A percentile compares a stretch with the other conserved stretches of the same genome.
These are phyloP conservation scores for Septoria linicola DNA, from an alignment of 2,329 filamentous ascomycete species.

Conservation along the genomic window DNA sequence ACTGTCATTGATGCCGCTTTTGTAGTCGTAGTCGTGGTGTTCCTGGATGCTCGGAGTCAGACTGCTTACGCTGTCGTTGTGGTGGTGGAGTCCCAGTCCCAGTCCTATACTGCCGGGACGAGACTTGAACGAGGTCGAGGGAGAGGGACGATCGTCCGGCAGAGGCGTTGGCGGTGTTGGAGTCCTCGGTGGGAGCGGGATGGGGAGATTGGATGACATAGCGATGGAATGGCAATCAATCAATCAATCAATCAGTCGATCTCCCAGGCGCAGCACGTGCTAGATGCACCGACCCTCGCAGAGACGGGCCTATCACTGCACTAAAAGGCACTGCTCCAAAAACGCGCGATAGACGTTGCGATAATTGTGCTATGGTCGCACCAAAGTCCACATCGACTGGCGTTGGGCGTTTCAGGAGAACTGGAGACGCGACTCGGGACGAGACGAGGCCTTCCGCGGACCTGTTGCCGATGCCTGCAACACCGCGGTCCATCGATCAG, in stretches of 20 bases:
- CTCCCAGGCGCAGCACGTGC: no score
- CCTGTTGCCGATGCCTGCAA: no score
- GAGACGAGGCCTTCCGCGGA: slow-evolving; percentile 1
- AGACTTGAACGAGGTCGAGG: slow-evolving; percentile 8
- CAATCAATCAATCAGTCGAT: no score
- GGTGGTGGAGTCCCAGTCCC: slow-evolving; percentile 26
- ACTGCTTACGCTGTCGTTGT: slow-evolving; percentile 29
- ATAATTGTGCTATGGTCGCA: no score
- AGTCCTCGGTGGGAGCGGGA: slow-evolving; percentile 61
- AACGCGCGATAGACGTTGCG: no score
- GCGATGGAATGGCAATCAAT: slow-evolving; percentile 8
- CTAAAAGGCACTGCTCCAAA: no score
- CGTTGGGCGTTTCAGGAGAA: no score
- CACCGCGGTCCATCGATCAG: neutral
- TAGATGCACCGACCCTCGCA: no score
- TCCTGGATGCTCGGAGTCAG: slow-evolving; percentile 29
- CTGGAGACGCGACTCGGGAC: neutral
- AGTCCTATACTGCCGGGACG: slow-evolving; percentile 19
- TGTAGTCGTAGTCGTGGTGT: slow-evolving; percentile 36
- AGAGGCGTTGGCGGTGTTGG: slow-evolving; percentile 59
- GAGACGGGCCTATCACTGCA: no score
- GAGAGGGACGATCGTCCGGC: slow-evolving; percentile 41
- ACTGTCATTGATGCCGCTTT: slow-evolving; percentile 31
- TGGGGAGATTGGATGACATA: slow-evolving; percentile 61
- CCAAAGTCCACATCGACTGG: no score